phyloP scores from a whole-genome alignment of 805 yeast genomes.

The Wickerhamiella occidentalis region DNA sequence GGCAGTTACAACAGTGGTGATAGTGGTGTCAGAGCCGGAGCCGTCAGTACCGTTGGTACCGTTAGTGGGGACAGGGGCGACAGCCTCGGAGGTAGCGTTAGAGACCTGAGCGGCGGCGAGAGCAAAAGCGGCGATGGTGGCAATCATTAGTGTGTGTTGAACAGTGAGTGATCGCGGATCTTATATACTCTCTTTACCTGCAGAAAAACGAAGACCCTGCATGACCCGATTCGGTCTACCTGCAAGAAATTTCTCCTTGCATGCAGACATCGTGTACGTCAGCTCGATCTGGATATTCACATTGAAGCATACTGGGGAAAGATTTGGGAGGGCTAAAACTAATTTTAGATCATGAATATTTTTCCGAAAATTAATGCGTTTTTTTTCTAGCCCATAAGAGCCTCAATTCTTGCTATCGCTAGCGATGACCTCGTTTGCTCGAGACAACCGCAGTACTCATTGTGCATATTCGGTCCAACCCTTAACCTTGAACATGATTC shows the following conservation, averaged over 20 bases:
- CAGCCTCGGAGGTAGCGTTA: constrained; percentile 14
- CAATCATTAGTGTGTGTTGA: neutral
- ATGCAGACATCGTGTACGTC: neutral
- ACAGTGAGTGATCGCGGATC: neutral
- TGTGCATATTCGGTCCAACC: neutral
- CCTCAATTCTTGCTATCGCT: neutral
- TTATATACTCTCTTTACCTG: constrained; percentile 1
- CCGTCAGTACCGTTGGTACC: constrained; percentile 12
- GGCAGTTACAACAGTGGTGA: constrained; percentile 23
- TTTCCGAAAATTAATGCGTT: no score
- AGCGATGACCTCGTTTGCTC: neutral
- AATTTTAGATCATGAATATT: no score
- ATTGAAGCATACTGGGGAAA: no score
- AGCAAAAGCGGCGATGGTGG: constrained; percentile 6
- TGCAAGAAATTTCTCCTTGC: neutral
- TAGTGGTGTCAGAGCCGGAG: constrained; percentile 12
- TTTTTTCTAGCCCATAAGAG: no score
- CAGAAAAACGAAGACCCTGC: constrained; percentile 1
- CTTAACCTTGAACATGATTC: neutral
- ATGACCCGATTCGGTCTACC: neutral
- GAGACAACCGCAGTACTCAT: neutral
- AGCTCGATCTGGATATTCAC: neutral
- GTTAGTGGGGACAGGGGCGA: constrained; percentile 15
- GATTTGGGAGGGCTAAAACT: no score
- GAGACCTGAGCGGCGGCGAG: constrained; percentile 11